Conservation (phyloP, 2,329 filamentous ascomycete genomes). For the Diaporthe citrichinensis region DNA sequence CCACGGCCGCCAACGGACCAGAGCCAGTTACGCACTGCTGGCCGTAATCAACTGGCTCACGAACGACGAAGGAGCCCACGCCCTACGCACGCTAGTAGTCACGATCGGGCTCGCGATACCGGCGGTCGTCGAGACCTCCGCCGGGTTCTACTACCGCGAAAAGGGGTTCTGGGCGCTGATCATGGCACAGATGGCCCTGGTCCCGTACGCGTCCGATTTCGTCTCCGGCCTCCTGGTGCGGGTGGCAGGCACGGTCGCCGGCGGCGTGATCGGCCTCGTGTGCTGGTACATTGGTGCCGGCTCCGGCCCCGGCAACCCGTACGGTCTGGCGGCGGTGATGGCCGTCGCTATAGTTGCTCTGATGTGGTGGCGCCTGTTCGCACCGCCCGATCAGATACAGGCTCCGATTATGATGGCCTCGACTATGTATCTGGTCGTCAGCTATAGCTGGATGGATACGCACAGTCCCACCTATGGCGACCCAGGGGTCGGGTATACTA, state of each 20-base stretch:
- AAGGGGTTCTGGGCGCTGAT: conserved; percentile 67
- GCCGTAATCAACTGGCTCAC: background rate
- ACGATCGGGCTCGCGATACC: conserved; percentile 2
- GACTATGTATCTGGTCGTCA: conserved; percentile 60
- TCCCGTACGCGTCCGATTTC: conserved; percentile 66
- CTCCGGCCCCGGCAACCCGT: conserved; percentile 61
- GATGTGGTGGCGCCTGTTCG: conserved; percentile 54
- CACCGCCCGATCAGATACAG: conserved; percentile 48
- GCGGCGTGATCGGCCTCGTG: conserved; percentile 61
- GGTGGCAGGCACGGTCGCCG: conserved; percentile 59
- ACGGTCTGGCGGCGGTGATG: conserved; percentile 62
- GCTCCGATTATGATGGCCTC: conserved; percentile 52
- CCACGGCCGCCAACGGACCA: background rate
- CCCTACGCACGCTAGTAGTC: background rate
- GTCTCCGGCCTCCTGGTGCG: conserved; percentile 60
- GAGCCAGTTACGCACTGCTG: background rate
- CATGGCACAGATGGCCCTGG: conserved; percentile 62
- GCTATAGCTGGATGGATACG: conserved; percentile 61
- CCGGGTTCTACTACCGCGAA: conserved; percentile 66
- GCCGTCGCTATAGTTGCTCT: conserved; percentile 54
- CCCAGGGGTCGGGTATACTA: conserved; percentile 60
- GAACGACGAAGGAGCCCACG: background rate
- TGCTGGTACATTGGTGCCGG: conserved; percentile 68
- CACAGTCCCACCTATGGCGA: conserved; percentile 60
- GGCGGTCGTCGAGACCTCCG: conserved; percentile 48